These are phyloP conservation scores for Agrocybe chaxingu DNA, from an alignment of 768 basidiomycete species.

Conservation along the genomic window DNA sequence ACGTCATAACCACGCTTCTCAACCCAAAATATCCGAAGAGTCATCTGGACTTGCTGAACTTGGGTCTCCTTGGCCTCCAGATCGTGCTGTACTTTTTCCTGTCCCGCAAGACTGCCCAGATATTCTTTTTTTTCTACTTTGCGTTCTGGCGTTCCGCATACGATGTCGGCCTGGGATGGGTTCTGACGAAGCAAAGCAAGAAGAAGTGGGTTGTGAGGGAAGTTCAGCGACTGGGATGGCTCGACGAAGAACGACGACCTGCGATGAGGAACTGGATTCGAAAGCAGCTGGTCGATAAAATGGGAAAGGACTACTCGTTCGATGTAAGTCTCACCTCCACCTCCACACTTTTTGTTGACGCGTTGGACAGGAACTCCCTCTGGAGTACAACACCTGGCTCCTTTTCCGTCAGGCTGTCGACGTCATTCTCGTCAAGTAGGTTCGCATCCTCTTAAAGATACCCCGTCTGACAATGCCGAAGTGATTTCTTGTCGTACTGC, in stretches of 20 bases:
- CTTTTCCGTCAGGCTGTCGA: conserved; percentile 96
- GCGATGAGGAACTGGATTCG: conserved; percentile 77
- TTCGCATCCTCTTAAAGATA: conserved; percentile 11
- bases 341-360: conserved; percentile 4
- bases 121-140: conserved; percentile 89
- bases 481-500: conserved; percentile 92
- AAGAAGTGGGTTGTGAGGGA: conserved; percentile 88
- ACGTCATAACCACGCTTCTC: conserved; percentile 83
- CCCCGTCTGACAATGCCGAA: conserved; percentile 25
- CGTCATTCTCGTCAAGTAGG: conserved; percentile 92
- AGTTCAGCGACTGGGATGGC: conserved; percentile 79
- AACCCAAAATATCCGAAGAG: conserved; percentile 82
- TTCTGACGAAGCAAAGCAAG: conserved; percentile 94
- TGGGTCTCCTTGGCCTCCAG: conserved; percentile 77
- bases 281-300: conserved; percentile 83
- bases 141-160: conserved; percentile 92
- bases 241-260: conserved; percentile 71
- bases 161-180: conserved; percentile 90
- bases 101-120: conserved; percentile 48
- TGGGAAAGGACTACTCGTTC: conserved; percentile 93
- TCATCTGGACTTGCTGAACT: conserved; percentile 82
- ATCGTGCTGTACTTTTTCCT: conserved; percentile 67
- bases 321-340: conserved; percentile 52
- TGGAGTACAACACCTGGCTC: conserved; percentile 96
- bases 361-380: conserved; percentile 66